Evolutionary conservation across 2,329 filamentous ascomycete species (phyloP).

Genomic region (Fusarium papillatum): DNA sequence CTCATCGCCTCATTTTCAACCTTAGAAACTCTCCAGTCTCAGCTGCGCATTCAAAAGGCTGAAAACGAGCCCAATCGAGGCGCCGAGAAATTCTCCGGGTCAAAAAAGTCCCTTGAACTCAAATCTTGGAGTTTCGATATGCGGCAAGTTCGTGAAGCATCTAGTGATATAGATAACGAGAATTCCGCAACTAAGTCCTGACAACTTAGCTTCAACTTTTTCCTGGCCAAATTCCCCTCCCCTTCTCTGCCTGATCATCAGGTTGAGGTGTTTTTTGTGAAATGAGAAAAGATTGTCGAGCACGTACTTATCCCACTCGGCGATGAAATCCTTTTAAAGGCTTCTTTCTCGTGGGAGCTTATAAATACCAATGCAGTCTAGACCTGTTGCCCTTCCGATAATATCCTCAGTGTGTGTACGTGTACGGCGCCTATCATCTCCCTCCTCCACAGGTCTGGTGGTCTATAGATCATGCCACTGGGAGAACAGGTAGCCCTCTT

Average conservation of each 20-base stretch:
- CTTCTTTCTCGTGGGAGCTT: neutral
- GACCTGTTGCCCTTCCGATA: neutral
- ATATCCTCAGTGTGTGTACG: neutral
- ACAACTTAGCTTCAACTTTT: neutral
- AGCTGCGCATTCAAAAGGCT: neutral
- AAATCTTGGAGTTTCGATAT: neutral
- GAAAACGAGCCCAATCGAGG: neutral
- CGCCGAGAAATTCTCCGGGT: neutral
- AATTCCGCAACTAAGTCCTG: neutral
- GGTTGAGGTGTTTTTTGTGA: neutral
- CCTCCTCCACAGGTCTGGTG: neutral
- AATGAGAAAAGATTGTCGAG: neutral
- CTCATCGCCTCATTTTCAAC: neutral
- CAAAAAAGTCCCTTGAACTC: neutral
- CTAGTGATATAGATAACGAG: neutral
- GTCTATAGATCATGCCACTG: conserved; percentile 9
- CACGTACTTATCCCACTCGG: conserved; percentile 23
- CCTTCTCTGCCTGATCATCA: neutral
- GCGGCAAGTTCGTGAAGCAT: neutral
- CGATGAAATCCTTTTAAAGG: neutral
- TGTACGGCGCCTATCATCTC: conserved; percentile 1
- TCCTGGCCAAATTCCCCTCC: neutral
- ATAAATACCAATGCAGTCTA: neutral
- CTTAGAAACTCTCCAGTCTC: neutral
- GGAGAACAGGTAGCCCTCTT: neutral